Percentiles rank a stretch among this genome's conserved stretches.
Evolutionary conservation across 805 yeast species (phyloP).

Genomic region (Ogataea henricii): DNA sequence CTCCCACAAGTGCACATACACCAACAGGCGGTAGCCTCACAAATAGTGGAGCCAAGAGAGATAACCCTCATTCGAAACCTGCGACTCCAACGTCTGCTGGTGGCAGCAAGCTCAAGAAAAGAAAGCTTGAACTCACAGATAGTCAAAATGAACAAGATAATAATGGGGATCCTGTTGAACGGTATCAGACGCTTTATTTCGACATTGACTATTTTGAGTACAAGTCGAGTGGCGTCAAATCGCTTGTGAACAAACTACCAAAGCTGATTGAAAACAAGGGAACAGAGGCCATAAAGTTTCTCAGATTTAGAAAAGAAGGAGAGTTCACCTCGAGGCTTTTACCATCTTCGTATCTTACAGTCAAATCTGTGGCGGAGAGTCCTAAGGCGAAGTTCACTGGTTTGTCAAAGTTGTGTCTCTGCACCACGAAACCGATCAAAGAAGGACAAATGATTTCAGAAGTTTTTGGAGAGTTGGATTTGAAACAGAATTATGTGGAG

Average conservation of each 20-base stretch:
- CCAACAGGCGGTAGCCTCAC: background rate
- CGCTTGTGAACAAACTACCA: conserved; percentile 30
- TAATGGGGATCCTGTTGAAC: conserved; percentile 44
- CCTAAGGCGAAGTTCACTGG: conserved; percentile 66
- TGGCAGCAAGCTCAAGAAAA: conserved; percentile 40
- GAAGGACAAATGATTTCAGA: conserved; percentile 57
- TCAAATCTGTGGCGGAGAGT: conserved; percentile 60
- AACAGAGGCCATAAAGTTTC: conserved; percentile 15
- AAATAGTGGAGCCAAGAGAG: conserved; percentile 11
- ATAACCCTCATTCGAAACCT: conserved; percentile 14
- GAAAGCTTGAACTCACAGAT: conserved; percentile 31
- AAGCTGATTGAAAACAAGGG: conserved; percentile 24
- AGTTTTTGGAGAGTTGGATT: conserved; percentile 71
- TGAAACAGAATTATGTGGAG: conserved; percentile 59
- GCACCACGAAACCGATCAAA: conserved; percentile 41
- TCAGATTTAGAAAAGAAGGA: conserved; percentile 24
- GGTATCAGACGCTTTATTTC: conserved; percentile 55
- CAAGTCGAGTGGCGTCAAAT: conserved; percentile 39
- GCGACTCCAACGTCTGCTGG: conserved; percentile 35
- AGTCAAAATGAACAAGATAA: conserved; percentile 39
- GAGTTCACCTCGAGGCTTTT: conserved; percentile 27
- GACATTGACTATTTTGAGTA: conserved; percentile 48
- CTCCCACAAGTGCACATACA: conserved; percentile 8
- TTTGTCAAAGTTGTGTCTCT: conserved; percentile 67
- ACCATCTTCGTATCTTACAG: conserved; percentile 28